Evolutionary conservation across 768 basidiomycete genomes (phyloP), one percentile per base, ranked within the genome.

Genomic region (Russula vinacea): DNA sequence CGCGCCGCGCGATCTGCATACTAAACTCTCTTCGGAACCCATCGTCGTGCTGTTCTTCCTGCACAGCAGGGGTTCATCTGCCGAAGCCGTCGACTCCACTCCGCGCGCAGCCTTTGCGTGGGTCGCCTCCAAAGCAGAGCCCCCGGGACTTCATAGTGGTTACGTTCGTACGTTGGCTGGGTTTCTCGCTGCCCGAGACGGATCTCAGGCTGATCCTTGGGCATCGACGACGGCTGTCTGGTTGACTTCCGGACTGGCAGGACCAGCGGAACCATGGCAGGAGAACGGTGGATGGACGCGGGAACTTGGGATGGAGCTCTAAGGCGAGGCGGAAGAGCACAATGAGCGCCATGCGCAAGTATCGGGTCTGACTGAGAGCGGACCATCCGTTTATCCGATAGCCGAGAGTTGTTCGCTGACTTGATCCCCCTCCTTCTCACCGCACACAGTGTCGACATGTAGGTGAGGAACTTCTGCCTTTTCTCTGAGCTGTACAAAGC

Each of bases 201-300:
- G n/a, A n/a, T n/a, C n/a, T n/a, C n/a, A n/a, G n/a, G n/a, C n/a
- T n/a, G n/a, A n/a, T n/a, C n/a, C n/a, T n/a, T n/a, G n/a, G n/a
- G n/a, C n/a, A n/a, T n/a, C n/a, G n/a, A n/a, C n/a, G n/a, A n/a
- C n/a, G n/a, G n/a, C n/a, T n/a, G n/a, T n/a, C n/a, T n/a, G n/a
- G 29, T 29, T 5, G 29, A 29, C 29, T n/a, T 4, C n/a, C 44
- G 24, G 24, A 16, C n/a, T 32, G 26, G 42, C 58, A 82, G 82
- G 82, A 84, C 57, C 82, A 84, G 61, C 71, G 82, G 19, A 84
- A 84, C 70, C 83, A 84, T 58, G 83, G 83, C 0, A 69, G 72
- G 16, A 68, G 83, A 19, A 53, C 74, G 16, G 75, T 80, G 3
- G 75, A 79, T 33, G 49, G 61, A 29, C 71, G 67, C 19, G 71